phyloP scores from a whole-genome alignment of 768 basidiomycete genomes.

The Lentinula sp. region DNA sequence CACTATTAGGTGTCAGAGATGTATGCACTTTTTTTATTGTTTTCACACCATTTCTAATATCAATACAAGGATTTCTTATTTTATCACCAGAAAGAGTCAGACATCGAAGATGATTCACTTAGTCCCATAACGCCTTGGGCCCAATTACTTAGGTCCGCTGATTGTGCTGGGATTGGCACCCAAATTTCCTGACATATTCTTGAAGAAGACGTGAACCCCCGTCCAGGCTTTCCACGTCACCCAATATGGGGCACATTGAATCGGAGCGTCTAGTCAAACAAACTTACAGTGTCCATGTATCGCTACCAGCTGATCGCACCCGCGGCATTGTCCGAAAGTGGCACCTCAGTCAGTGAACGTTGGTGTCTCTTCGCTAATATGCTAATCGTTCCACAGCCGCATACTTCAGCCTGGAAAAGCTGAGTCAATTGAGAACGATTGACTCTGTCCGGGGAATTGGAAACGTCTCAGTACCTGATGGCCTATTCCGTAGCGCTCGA shows the following conservation, averaged over 20 bases:
- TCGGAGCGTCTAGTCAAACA: slow-evolving; percentile 73
- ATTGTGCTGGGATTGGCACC: slow-evolving; percentile 3
- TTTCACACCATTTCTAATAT: slow-evolving; percentile 36
- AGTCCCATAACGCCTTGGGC: slow-evolving; percentile 70
- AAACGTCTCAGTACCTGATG: slow-evolving; percentile 64
- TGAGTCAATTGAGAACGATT: slow-evolving; percentile 67
- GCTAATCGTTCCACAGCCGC: slow-evolving; percentile 46
- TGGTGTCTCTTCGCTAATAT: slow-evolving; percentile 12
- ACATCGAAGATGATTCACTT: slow-evolving; percentile 45
- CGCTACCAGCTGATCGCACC: slow-evolving; percentile 48
- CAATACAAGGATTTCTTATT: slow-evolving; percentile 68
- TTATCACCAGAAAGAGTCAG: slow-evolving; percentile 77
- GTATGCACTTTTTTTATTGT: slow-evolving; percentile 30
- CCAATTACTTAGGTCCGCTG: slow-evolving; percentile 59
- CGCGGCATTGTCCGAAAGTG: slow-evolving; percentile 61
- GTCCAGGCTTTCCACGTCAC: not conserved
- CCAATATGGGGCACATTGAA: slow-evolving; percentile 26
- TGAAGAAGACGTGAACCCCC: slow-evolving; percentile 11
- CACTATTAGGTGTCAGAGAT: slow-evolving; percentile 41
- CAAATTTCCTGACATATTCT: not conserved
- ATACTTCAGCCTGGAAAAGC: slow-evolving; percentile 75
- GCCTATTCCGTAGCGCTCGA: slow-evolving; percentile 75
- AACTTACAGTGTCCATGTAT: slow-evolving; percentile 77
- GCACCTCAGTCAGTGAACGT: slow-evolving; percentile 64
- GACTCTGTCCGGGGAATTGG: slow-evolving; percentile 65